Base-by-base conservation (phyloP, 2,329 filamentous ascomycete species). In the Ophiostoma montium region DNA sequence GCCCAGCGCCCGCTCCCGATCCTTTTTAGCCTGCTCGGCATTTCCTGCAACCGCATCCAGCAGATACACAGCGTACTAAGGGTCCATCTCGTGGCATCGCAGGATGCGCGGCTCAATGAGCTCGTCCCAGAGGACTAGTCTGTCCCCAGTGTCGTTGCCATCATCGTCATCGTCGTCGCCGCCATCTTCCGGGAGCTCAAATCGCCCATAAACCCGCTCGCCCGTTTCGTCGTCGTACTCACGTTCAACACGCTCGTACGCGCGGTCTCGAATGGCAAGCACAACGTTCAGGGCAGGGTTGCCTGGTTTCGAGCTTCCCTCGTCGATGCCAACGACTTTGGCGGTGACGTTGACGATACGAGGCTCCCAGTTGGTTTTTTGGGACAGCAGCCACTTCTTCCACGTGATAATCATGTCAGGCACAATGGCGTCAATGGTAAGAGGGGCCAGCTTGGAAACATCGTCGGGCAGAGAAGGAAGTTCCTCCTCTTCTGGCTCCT, bases 201-300 rank as follows among this genome's bases (percentile, higher is more conserved):
- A 92, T 51, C 80, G 84, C 53, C 75, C 79, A 57, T 90, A 94
- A 10, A 86, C 64, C 10, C 86, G 74, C 53, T 83, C 70, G 0
- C 86, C 87, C 0, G 83, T 81, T 35, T 74, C 65, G 11, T 78
- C 71, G 56, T 90, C 80, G 55, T 79, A 80, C 16, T 65, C 62
- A 57, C 75, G 81, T 54, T 79, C 68, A 48, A 72, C 75, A 52
- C 69, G 61, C 48, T 75, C 71, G 5, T 71, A 63, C 12, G 72
- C 64, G 44, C 82, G 68, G 59, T 94, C 84, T 27, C 84, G 75
- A 53, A 73, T 72, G 2, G 87, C 86, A 3, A 94, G 71, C 11
- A 72, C 69, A 5, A 94, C 65, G 19, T 72, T 67, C 15, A 94
- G 27, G 21, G 60, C 0, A 60, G 53, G 1, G 60, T 66, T 4